Base-by-base conservation (phyloP, 73 alveolate species). In the Paramecium pentaurelia region DNA sequence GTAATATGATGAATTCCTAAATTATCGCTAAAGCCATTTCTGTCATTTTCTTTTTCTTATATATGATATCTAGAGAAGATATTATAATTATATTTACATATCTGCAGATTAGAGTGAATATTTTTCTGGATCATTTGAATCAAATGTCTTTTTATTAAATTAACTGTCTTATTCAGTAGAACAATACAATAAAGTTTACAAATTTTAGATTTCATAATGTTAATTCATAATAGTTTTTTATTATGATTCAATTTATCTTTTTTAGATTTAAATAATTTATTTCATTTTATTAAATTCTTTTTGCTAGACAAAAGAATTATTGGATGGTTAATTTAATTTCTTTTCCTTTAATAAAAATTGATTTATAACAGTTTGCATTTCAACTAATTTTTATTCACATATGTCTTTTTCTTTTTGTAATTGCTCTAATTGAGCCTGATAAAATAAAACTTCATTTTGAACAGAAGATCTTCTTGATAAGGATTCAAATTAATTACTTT, bases 171-270 rank as follows among this genome's bases (percentile, higher is more conserved):
- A 64, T 3, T 64, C 84, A 44, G 25, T 45, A 25, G 91, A 80
- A 44, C 75, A 32, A 80, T 80, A 80, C 20, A 80, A 42, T n/a
- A 80, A 20, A 11, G 91, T 45, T 44, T 80, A 44, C 7, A 80
- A 9, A 47, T 80, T 80, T 25, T 80, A 49, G 32, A 80, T 80
- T 80, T 80, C 91, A 80, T 45, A 80, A 44, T 80, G 91, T 18
- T 80, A 36, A 18, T 80, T 80, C 91, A 80, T 80, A 44, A 80
- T 80, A 16, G 91, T 80, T 80, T 80, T 80, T 14, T 80, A 80
- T 45, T 80, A 49, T 32, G 91, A 80, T 80, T 80, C 91, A 32
- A 80, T 80, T 80, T 80, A 49, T 80, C 91, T 80, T 80, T 49
- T 80, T 47, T 80, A 27, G 34, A 80, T 47, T 42, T 40, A 42